Base-by-base conservation (phyloP, 257 asterid species). In the Forsythia viridissima region DNA sequence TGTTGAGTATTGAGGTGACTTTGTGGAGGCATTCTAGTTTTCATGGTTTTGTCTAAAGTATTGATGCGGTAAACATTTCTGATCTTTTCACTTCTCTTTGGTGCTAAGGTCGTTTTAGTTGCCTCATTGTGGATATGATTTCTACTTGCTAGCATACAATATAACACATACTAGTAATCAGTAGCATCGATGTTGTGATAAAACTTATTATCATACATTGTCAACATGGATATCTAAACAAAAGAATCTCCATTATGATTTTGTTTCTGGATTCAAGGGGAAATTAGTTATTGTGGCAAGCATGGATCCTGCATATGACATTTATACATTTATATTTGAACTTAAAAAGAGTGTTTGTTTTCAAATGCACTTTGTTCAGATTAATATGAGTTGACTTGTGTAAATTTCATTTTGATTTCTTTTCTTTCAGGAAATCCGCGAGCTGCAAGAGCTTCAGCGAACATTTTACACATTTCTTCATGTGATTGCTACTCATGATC, bases 361-460 rank as follows among this genome's bases (percentile, higher is more conserved):
- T 63, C 70, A 10, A 24, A 30, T 51, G 34, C 9, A 18, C 30
- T 55, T 6, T 24, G 38, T 63, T 24, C 40, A 63, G 38, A 30
- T 63, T 6, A 20, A 24, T 39, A 59, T 21, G 38, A 20, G 69
- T 21, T 30, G 38, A 3, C 70, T 63, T 30, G 70, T 21, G 37
- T 51, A 10, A 15, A 11, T 51, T 13, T 30, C 15, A 63, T 9
- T 30, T 63, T 24, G 18, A 61, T 20, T 55, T 72, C 16, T 18
- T 77, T 30, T 75, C 40, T 77, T 81, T 40, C 90, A 96, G 99
- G 99, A 96, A 91, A 87, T 89, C 69, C 99, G 99, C 6, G 98
- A 96, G 80, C 77, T 92, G 85, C 95, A 89, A 82, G 99, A 96
- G 71, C 98, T 96, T 76, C 98, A 96, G 85, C 87, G 90, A 55